Evolutionary conservation across 176 grass and related monocot species (phyloP).

Genomic region (Areca catechu): DNA sequence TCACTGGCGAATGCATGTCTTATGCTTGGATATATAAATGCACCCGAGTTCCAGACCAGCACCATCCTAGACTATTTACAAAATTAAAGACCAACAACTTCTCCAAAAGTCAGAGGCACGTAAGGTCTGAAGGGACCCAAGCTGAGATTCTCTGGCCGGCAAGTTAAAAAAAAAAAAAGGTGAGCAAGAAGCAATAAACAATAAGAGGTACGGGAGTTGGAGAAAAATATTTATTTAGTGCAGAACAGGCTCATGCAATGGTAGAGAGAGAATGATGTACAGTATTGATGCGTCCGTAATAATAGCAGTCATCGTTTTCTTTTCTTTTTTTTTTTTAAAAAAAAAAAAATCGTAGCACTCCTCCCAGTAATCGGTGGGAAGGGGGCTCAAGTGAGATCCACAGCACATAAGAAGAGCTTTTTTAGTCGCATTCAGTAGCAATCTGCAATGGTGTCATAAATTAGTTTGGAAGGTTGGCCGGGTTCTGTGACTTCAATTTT

Average conservation of each 20-base stretch:
- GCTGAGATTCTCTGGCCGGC: conserved; percentile 3
- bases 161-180: background rate
- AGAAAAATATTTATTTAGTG: conserved; percentile 25
- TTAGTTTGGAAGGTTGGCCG: too few relatives aligned
- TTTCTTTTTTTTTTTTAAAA: background rate
- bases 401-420: too few relatives aligned
- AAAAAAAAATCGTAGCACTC: conserved; percentile 22
- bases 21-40: background rate
- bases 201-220: background rate
- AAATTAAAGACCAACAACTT: background rate
- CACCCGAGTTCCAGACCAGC: background rate
- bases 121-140: background rate
- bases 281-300: conserved; percentile 38
- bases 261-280: conserved; percentile 37
- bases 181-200: too few relatives aligned
- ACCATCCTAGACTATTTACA: background rate
- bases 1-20: background rate
- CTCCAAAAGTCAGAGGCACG: background rate
- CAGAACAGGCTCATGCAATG: background rate
- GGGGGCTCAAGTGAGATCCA: too few relatives aligned
- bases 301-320: conserved; percentile 1
- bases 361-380: too few relatives aligned
- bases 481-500: too few relatives aligned
- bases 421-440: too few relatives aligned
- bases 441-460: too few relatives aligned